Base-by-base conservation (phyloP, 805 yeast species). In the Candida verbasci region DNA sequence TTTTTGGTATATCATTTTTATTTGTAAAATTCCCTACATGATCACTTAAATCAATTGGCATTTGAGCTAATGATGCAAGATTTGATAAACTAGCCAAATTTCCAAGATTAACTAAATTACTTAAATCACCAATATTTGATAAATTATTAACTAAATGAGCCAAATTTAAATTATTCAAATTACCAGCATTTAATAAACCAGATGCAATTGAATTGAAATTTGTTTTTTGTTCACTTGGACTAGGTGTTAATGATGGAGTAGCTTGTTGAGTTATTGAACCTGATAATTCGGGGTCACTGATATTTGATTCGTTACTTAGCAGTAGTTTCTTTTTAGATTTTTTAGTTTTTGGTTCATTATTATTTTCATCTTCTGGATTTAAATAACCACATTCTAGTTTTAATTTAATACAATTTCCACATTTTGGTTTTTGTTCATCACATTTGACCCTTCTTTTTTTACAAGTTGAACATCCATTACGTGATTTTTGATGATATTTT, bases 401-500 rank as follows among this genome's bases (percentile, higher is more conserved):
- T 49, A 68, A 70, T 41, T 67, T 70, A 6, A 17, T 29, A 35
- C 61, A 56, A 18, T 50, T 32, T 6, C 38, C 17, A 27, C 61
- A 56, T 10, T 35, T 29, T 4, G 61, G 61, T 31, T 51, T 56
- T 6, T 22, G 22, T 37, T 56, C 61, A 32, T 56, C 59, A 40
- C 61, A 56, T 44, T 56, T 56, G 30, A 52, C 37, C 18, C 55
- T 35, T 29, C 41, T 48, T 15, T 38, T 35, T 28, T 48, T 52
- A 38, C 61, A 56, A 18, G 40, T 46, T 10, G 44, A 48, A 34
- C 61, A 56, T 8, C 61, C 61, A 35, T 43, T 41, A 25, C 53
- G 34, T 33, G 36, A 33, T 23, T 50, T 46, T 24, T 49, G 36
- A 55, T 91, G 97, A 51, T 82, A 91, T 51, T 86, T 83, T 30